These are phyloP conservation scores for Cucumis melo DNA, from an alignment of 306 rosid genomes.

Conservation along the genomic window DNA sequence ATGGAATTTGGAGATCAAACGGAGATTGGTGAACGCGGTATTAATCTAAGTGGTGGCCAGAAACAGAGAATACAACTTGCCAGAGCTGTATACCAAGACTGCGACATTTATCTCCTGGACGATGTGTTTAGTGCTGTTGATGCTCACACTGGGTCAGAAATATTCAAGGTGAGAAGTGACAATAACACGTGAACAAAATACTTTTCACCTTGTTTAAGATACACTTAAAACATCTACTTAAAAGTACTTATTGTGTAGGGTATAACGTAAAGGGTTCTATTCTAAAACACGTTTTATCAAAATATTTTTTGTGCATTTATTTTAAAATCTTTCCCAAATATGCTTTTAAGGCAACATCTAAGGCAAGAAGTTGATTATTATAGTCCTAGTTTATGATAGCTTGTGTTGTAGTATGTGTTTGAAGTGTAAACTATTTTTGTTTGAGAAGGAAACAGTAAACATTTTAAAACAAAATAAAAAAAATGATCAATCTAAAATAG, in stretches of 20 bases:
- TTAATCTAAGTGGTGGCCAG: slow-evolving; percentile 95
- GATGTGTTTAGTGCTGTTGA: slow-evolving; percentile 97
- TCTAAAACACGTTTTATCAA: neutral
- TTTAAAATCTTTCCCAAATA: neutral
- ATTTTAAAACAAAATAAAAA: no score
- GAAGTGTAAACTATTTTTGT: no score
- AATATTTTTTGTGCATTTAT: neutral
- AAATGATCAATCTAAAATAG: no score
- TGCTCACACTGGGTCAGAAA: slow-evolving; percentile 92
- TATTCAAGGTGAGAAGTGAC: slow-evolving; percentile 53
- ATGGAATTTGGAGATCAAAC: slow-evolving; percentile 93
- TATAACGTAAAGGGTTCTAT: neutral
- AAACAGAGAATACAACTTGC: slow-evolving; percentile 95
- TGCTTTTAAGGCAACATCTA: neutral
- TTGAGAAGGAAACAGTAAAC: no score
- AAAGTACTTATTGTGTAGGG: neutral
- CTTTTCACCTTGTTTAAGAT: neutral
- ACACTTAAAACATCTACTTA: neutral
- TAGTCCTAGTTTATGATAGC: no score
- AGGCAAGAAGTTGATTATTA: no score
- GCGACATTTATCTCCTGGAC: slow-evolving; percentile 83
- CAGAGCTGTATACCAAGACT: slow-evolving; percentile 80
- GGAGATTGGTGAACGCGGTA: slow-evolving; percentile 97
- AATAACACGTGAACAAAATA: neutral
- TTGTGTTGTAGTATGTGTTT: no score